Evolutionary conservation across 352 stramenopile species (phyloP).

Genomic region (Aphanomyces cochlioides): DNA sequence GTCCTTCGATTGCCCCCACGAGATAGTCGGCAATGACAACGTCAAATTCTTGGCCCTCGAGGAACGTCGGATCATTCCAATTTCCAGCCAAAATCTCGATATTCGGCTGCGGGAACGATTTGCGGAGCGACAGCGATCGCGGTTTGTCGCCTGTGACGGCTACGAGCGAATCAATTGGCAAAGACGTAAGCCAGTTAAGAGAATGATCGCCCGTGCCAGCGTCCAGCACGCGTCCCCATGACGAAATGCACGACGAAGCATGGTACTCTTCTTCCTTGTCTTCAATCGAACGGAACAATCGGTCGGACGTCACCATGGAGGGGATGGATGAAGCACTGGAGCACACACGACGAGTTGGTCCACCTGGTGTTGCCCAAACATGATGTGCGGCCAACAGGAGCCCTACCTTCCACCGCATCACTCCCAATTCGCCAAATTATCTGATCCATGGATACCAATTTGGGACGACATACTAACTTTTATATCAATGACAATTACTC

Average conservation of each 20-base stretch:
- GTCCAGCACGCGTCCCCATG: conserved; percentile 79
- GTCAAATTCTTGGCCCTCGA: conserved; percentile 66
- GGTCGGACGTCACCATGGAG: conserved; percentile 50
- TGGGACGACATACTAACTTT: conserved; percentile 3
- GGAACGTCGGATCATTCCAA: conserved; percentile 61
- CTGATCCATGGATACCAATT: neutral
- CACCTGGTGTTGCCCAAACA: neutral
- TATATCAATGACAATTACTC: no score
- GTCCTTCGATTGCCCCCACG: conserved; percentile 89
- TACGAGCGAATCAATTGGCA: conserved; percentile 46
- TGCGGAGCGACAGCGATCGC: conserved; percentile 44
- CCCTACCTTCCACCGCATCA: neutral
- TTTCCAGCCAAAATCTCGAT: conserved; percentile 61
- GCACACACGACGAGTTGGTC: neutral
- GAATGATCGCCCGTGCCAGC: conserved; percentile 87
- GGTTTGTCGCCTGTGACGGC: conserved; percentile 69
- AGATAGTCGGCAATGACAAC: conserved; percentile 89
- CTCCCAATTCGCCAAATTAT: neutral
- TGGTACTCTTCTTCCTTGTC: conserved; percentile 40
- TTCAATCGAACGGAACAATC: conserved; percentile 73
- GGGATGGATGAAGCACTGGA: conserved; percentile 14
- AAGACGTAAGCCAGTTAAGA: conserved; percentile 77
- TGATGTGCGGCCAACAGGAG: conserved; percentile 9
- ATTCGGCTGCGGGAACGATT: conserved; percentile 27
- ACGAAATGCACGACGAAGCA: conserved; percentile 9